Evolutionary conservation across 108 stramenopile genomes (phyloP).

Genomic region (Bacterosira constricta): DNA sequence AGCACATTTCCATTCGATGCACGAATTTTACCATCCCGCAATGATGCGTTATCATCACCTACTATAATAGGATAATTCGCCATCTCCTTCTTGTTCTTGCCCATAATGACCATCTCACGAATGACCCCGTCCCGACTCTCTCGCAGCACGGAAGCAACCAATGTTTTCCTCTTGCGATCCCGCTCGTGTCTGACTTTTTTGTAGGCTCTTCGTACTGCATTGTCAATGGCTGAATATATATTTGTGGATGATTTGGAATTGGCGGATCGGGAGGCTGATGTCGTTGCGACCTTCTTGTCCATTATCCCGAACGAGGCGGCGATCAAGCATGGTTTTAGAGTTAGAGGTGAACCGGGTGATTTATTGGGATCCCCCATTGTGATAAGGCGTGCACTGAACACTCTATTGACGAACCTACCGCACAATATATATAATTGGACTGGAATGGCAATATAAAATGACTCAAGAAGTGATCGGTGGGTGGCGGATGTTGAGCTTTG

Average conservation of each 20-base stretch:
- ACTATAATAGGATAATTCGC: neutral
- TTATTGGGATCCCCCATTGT: neutral
- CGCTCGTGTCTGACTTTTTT: neutral
- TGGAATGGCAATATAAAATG: too few relatives aligned
- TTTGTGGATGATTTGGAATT: neutral
- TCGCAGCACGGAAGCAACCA: constrained; percentile 11
- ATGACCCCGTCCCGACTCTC: constrained; percentile 14
- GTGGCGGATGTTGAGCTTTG: too few relatives aligned
- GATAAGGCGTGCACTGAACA: too few relatives aligned
- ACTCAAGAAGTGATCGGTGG: too few relatives aligned
- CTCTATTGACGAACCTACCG: too few relatives aligned
- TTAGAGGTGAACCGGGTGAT: neutral
- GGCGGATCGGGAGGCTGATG: neutral
- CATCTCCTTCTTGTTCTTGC: neutral
- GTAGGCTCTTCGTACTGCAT: constrained; percentile 14
- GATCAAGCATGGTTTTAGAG: neutral
- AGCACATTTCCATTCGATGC: neutral
- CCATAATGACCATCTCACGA: neutral
- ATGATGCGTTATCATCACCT: neutral
- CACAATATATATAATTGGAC: too few relatives aligned
- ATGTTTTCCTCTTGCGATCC: neutral
- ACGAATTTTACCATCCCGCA: neutral
- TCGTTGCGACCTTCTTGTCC: neutral
- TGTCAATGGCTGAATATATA: neutral
- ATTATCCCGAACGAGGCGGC: neutral